Evolutionary conservation across 345 rosid species (phyloP), one percentile per base, ranked within the genome.

Genomic region (Brassica nigra): DNA sequence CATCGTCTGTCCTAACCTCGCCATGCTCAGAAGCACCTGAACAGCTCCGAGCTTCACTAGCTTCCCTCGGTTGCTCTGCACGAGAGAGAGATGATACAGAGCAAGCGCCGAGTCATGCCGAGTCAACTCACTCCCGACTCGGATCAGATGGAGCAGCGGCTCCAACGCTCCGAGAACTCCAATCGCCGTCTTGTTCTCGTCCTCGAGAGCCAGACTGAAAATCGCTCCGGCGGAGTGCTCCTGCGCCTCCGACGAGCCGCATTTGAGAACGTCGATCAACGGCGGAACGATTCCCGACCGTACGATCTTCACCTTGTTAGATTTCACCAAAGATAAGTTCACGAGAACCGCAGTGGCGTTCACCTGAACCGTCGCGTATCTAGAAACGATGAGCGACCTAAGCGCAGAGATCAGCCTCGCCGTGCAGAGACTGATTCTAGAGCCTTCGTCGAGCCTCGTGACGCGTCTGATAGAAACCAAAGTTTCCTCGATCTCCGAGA

Each of bases 151-250:
- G 28, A 95, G 68, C 6, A 95, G 84, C 11, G 99, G 97, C 36
- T 87, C 89, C 74, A 95, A 66, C 4, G 90, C 99, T 11, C 99
- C 99, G 55, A 95, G 73, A 0, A 89, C 98, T 1, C 98, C 99
- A 10, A 95, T 89, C 27, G 94, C 99, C 5, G 89, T 87, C 84
- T 90, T 93, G 82, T 90, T 95, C 70, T 85, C 79, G 39, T 93
- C 93, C 3, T 93, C 98, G 0, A 93, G 81, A 8, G 98, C 90
- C 68, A 95, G 76, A 76, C 98, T 93, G 76, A 92, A 95, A 7
- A 93, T 77, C 1, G 90, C 93, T 62, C 93, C 97, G 30, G 85
- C 82, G 29, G 94, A 97, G 71, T 95, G 97, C 31, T 95, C 97
- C 66, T 88, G 90, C 2, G 92, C 94, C 75, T 95, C 96, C 0